A percentile compares a stretch with the other conserved stretches of the same genome.
These are phyloP conservation scores for Pleurotus sapidus DNA, from an alignment of 768 basidiomycete species.

Conservation along the genomic window DNA sequence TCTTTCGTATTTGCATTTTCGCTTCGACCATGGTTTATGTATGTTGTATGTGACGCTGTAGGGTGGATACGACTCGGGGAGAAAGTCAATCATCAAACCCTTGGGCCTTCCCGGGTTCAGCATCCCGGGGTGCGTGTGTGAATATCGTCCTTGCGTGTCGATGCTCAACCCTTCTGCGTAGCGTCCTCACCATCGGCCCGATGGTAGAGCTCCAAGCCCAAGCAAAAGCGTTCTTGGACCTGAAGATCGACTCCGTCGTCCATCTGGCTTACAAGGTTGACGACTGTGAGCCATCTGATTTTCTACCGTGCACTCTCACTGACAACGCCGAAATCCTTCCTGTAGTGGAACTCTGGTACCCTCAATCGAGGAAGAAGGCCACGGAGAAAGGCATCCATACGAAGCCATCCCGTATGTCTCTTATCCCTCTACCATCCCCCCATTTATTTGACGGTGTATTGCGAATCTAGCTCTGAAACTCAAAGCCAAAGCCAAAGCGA, in stretches of 20 bases:
- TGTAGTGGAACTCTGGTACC: neutral
- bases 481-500: neutral
- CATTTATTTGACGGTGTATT: neutral
- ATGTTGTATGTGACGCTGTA: constrained; percentile 4
- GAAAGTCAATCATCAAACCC: constrained; percentile 21
- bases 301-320: neutral
- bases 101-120: constrained; percentile 26
- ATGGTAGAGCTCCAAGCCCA: constrained; percentile 30
- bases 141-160: neutral
- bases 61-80: constrained; percentile 25
- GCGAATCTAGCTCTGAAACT: neutral
- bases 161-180: constrained; percentile 4
- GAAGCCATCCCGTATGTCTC: neutral
- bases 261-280: constrained; percentile 24
- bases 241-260: constrained; percentile 28
- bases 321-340: neutral
- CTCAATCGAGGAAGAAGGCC: neutral
- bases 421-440: neutral
- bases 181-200: constrained; percentile 37
- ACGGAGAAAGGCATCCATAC: neutral
- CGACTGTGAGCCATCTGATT: neutral
- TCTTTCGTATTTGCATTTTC: too few species aligned
- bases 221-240: constrained; percentile 23
- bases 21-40: too few species aligned
- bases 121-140: constrained; percentile 27